Conservation (phyloP, 1,284 basidiomycete genomes). For the Puccinia horiana region DNA sequence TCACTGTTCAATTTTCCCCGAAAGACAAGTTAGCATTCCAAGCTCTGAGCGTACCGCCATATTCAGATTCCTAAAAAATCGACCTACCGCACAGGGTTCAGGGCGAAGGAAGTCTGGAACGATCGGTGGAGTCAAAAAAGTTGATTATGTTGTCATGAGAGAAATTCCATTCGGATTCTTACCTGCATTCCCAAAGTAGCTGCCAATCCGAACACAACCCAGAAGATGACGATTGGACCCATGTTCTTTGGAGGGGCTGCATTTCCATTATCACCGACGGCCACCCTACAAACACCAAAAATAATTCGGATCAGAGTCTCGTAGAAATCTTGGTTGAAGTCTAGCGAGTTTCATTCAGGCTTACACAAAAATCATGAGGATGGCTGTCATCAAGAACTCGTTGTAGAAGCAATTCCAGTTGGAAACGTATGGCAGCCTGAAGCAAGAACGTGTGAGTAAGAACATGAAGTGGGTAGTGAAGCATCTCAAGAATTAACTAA, state of each 20-base stretch:
- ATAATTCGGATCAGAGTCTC: too few relatives aligned
- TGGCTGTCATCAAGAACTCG: constrained; percentile 45
- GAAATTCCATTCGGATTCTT: not conserved
- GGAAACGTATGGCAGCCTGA: constrained; percentile 40
- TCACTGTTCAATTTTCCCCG: too few relatives aligned
- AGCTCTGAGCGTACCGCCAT: too few relatives aligned
- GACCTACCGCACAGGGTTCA: constrained; percentile 48
- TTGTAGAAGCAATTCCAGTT: constrained; percentile 49
- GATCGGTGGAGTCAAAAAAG: not conserved
- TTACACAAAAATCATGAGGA: constrained; percentile 48
- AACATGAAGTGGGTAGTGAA: not conserved
- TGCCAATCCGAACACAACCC: constrained; percentile 45
- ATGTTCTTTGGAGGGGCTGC: constrained; percentile 30
- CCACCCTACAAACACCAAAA: constrained; percentile 24
- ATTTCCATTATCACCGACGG: constrained; percentile 43
- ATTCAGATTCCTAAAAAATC: not conserved
- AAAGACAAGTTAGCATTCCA: not conserved
- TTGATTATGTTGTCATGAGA: not conserved
- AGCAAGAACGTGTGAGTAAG: not conserved
- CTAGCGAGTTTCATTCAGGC: too few relatives aligned
- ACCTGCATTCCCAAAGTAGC: constrained; percentile 47
- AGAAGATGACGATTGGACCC: constrained; percentile 45
- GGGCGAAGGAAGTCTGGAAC: constrained; percentile 40
- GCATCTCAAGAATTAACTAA: not conserved
- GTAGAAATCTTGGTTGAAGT: too few relatives aligned